Conservation (phyloP, 163 green algal genomes). For the Coccomyxa subellipsoidea region DNA sequence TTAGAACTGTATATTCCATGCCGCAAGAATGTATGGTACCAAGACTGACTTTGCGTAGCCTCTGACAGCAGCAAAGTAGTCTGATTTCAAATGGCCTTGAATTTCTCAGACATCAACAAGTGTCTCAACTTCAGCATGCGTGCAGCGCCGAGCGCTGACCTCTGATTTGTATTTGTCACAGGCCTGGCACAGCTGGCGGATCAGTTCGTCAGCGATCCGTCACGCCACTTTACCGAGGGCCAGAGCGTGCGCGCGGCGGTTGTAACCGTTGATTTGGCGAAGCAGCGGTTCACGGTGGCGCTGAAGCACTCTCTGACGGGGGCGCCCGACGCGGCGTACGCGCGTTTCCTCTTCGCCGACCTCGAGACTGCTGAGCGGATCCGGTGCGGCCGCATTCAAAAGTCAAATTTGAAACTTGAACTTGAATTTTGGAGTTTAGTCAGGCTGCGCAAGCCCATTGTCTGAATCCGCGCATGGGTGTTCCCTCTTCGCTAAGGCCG, state of each 20-base stretch:
- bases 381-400: background rate
- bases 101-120: too few species aligned
- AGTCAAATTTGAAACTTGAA: background rate
- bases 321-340: conserved; percentile 44
- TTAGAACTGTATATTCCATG: too few species aligned
- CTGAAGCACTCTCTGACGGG: conserved; percentile 69
- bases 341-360: conserved; percentile 49
- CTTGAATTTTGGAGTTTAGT: background rate
- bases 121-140: too few species aligned
- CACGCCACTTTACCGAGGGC: conserved; percentile 52
- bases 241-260: conserved; percentile 74
- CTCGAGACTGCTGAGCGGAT: conserved; percentile 32
- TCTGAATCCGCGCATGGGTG: conserved; percentile 48
- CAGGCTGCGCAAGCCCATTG: too few species aligned
- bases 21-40: too few species aligned
- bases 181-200: conserved; percentile 80
- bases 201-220: conserved; percentile 74
- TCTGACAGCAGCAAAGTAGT: too few species aligned
- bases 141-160: too few species aligned
- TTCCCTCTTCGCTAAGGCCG: conserved; percentile 44
- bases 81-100: too few species aligned
- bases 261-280: conserved; percentile 32
- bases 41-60: too few species aligned
- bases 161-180: conserved; percentile 33
- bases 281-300: conserved; percentile 59